Evolutionary conservation across 2,329 filamentous ascomycete genomes (phyloP).

Genomic region (Nemania bipapillata): DNA sequence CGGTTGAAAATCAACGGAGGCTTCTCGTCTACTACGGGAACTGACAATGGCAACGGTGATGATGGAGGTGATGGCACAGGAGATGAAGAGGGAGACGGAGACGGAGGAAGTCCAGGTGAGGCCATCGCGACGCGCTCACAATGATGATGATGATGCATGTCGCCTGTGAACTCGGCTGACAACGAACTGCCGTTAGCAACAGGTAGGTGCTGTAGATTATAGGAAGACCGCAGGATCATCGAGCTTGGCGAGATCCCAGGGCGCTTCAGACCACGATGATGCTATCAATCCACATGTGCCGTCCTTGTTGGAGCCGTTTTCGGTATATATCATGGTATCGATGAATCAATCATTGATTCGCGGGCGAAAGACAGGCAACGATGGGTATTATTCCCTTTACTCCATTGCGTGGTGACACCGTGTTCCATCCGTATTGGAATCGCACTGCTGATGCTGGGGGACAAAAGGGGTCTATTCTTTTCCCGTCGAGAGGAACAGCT

Average conservation of each 20-base stretch:
- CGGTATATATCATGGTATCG: neutral
- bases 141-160: neutral
- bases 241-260: conserved; percentile 22
- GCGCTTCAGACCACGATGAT: conserved; percentile 25
- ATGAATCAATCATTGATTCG: neutral
- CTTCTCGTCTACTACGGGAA: conserved; percentile 34
- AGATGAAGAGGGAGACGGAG: neutral
- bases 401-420: conserved; percentile 10
- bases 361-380: neutral
- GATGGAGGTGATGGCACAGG: neutral
- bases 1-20: conserved; percentile 19
- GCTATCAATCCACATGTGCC: conserved; percentile 1
- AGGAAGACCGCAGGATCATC: conserved; percentile 7
- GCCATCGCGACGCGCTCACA: conserved; percentile 34
- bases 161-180: conserved; percentile 15
- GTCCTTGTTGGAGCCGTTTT: conserved; percentile 8
- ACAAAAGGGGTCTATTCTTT: conserved; percentile 5
- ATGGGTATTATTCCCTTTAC: neutral
- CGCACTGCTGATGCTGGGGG: neutral
- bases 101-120: conserved; percentile 13
- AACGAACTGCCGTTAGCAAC: neutral
- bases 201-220: neutral
- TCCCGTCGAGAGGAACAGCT: conserved; percentile 13
- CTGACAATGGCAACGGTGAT: conserved; percentile 12
- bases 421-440: neutral